Evolutionary conservation across 352 stramenopile species (phyloP).

Genomic region (Globisporangium alternatum): DNA sequence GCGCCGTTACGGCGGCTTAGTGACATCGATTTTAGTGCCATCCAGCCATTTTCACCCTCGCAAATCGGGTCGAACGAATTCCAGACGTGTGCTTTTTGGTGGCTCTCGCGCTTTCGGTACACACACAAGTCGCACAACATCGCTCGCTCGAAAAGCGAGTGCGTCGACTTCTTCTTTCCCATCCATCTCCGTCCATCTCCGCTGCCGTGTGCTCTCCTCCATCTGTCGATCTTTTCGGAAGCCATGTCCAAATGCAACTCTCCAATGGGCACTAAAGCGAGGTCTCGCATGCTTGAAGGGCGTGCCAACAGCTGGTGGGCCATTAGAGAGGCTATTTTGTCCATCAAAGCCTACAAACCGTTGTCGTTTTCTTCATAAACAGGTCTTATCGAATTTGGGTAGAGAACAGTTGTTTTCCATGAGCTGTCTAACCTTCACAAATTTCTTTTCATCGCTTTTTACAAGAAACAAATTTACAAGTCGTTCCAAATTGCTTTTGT

Average conservation of each 20-base stretch:
- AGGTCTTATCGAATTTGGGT: background rate
- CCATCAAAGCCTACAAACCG: background rate
- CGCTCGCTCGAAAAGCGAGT: background rate
- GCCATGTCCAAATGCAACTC: background rate
- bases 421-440: background rate
- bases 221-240: constrained; percentile 8
- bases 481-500: background rate
- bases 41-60: background rate
- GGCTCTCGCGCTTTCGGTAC: background rate
- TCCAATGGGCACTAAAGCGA: background rate
- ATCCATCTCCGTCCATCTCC: background rate
- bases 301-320: background rate
- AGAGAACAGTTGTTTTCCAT: background rate
- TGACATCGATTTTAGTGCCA: constrained; percentile 3
- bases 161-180: background rate
- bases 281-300: background rate
- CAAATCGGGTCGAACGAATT: background rate
- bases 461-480: background rate
- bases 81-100: background rate
- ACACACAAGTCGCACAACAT: background rate
- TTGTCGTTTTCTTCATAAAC: background rate
- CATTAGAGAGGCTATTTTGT: background rate
- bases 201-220: too few relatives aligned
- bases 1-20: background rate
- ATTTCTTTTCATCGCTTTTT: too few relatives aligned